A percentile compares a stretch with the other conserved stretches of the same genome.
phyloP scores from a whole-genome alignment of 495 filamentous ascomycete species.

The Lepidopterella palustris region DNA sequence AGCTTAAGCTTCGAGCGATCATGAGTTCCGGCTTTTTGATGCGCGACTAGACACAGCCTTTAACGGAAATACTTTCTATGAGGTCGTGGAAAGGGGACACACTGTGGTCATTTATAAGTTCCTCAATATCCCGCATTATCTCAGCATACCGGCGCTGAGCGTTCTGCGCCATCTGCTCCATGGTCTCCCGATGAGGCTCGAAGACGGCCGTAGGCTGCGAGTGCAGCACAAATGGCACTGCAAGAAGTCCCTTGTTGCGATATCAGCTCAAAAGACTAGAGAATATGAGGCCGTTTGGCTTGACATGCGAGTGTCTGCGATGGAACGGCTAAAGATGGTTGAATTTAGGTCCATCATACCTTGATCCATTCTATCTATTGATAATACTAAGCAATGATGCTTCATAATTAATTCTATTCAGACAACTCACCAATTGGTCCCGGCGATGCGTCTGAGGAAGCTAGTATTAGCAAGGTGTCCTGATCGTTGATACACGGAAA shows the following conservation, averaged over 20 bases:
- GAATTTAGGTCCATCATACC: conserved; percentile 32
- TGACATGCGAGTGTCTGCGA: background rate
- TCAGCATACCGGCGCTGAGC: conserved; percentile 83
- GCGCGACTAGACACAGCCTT: conserved; percentile 46
- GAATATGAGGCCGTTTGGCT: background rate
- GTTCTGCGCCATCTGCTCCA: conserved; percentile 56
- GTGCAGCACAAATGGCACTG: conserved; percentile 94
- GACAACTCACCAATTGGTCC: conserved; percentile 67
- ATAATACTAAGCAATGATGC: background rate
- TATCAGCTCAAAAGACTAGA: conserved; percentile 2
- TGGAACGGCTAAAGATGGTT: background rate
- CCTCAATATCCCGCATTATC: conserved; percentile 90
- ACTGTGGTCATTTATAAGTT: conserved; percentile 90
- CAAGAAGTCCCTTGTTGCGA: conserved; percentile 65
- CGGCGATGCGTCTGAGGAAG: conserved; percentile 62
- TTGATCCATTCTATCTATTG: conserved; percentile 64
- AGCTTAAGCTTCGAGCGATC: conserved; percentile 85
- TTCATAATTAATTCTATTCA: background rate
- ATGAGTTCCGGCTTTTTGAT: conserved; percentile 55
- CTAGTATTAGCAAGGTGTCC: conserved; percentile 4
- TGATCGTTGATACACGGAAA: background rate
- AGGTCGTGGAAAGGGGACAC: conserved; percentile 23
- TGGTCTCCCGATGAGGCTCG: conserved; percentile 52
- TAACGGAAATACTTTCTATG: background rate
- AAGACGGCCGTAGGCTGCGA: conserved; percentile 86